Percentiles rank a stretch among this genome's conserved stretches.
phyloP scores from a whole-genome alignment of 208 protist genomes.

The Willaertia magna region DNA sequence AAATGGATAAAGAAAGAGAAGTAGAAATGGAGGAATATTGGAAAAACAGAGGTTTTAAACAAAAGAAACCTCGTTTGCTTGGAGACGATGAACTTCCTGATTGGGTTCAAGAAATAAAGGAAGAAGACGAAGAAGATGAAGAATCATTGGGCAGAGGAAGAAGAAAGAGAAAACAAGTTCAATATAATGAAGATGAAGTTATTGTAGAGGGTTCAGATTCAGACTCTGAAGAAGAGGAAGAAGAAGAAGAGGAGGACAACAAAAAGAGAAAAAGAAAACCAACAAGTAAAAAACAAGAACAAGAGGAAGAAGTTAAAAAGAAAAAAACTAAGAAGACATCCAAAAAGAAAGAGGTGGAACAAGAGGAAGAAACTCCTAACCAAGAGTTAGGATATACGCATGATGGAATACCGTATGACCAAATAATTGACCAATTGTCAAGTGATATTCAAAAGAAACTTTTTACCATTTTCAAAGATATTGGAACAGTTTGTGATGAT shows the following conservation, averaged over 20 bases:
- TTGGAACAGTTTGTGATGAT: not conserved
- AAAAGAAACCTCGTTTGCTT: not conserved
- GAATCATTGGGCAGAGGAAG: not conserved
- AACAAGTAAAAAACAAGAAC: not conserved
- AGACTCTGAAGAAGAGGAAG: not conserved
- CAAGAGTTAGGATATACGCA: not conserved
- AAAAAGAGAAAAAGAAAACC: not conserved
- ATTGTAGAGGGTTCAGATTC: not conserved
- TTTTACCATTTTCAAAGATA: not conserved
- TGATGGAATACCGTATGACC: not conserved
- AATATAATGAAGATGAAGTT: not conserved
- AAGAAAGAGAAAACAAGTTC: not conserved
- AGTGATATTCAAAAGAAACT: not conserved
- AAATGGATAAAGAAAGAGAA: constrained; percentile 26
- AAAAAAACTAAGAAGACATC: not conserved
- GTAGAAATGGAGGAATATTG: not conserved
- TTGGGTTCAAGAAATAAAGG: not conserved
- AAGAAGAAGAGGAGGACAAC: not conserved
- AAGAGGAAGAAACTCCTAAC: not conserved
- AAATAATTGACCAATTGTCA: not conserved
- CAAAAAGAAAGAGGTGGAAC: not conserved
- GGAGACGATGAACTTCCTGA: not conserved
- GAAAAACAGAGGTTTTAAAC: not conserved
- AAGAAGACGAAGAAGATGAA: not conserved
- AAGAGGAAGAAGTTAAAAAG: not conserved